Evolutionary conservation across 2,329 filamentous ascomycete species (phyloP).

Genomic region (Tothia fuscella): DNA sequence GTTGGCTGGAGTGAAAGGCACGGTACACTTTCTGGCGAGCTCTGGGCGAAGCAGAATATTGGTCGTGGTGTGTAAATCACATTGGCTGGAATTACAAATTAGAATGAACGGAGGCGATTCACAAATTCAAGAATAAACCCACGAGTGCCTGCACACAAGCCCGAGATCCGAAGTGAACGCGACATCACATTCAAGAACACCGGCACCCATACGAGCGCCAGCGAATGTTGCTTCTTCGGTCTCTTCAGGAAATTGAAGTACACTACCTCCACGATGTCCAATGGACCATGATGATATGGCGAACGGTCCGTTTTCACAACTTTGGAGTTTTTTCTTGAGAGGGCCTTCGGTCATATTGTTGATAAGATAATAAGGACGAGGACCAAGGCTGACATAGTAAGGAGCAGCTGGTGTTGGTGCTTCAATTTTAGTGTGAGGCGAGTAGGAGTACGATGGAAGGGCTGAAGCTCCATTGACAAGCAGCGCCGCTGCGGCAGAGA

Average conservation of each 20-base stretch:
- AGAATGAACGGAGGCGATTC: too few relatives aligned
- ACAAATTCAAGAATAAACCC: too few relatives aligned
- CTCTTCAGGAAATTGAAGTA: constrained; percentile 26
- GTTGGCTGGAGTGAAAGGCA: constrained; percentile 23
- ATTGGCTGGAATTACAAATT: too few relatives aligned
- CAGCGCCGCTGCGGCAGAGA: constrained; percentile 1
- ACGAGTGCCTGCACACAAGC: constrained; percentile 27
- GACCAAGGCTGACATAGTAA: constrained; percentile 16
- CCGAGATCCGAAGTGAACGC: constrained; percentile 26
- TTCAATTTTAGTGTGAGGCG: constrained; percentile 4
- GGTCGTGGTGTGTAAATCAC: constrained; percentile 27
- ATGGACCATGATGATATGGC: constrained; percentile 23
- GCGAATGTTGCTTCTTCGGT: constrained; percentile 21
- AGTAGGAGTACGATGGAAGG: constrained; percentile 1
- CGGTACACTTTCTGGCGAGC: constrained; percentile 25
- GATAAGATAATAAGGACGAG: constrained; percentile 25
- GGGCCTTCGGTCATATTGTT: constrained; percentile 26
- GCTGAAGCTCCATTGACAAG: background rate
- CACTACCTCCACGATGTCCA: constrained; percentile 24
- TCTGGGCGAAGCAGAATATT: constrained; percentile 24
- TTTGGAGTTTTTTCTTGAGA: constrained; percentile 25
- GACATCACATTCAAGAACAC: constrained; percentile 27
- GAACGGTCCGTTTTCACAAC: constrained; percentile 26
- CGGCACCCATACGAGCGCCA: constrained; percentile 24
- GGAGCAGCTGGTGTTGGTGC: background rate